Conservation (phyloP, 2,329 filamentous ascomycete species). For the Didymella exigua region DNA sequence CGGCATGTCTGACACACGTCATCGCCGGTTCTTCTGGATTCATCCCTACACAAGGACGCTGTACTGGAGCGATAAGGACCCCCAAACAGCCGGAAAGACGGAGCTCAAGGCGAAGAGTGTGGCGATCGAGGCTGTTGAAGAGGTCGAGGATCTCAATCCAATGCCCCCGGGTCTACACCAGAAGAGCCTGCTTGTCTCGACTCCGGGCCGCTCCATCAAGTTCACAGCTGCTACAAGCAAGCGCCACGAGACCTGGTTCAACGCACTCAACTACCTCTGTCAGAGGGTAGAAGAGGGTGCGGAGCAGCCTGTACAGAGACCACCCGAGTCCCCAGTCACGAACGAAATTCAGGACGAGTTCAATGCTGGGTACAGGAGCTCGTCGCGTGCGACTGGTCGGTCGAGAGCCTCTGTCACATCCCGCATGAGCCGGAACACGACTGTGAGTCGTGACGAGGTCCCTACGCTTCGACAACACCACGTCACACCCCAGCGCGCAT, state of each 20-base stretch:
- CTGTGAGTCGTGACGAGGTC: slow-evolving; percentile 47
- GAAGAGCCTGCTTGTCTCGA: slow-evolving; percentile 89
- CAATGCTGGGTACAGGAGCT: slow-evolving; percentile 66
- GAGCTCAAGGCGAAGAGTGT: slow-evolving; percentile 88
- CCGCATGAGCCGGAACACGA: slow-evolving; percentile 68
- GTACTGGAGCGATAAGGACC: slow-evolving; percentile 95
- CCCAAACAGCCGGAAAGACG: slow-evolving; percentile 74
- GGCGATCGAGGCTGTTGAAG: slow-evolving; percentile 87
- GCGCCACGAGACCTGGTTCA: slow-evolving; percentile 98
- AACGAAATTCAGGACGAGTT: slow-evolving; percentile 73
- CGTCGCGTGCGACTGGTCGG: slow-evolving; percentile 59
- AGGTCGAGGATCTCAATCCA: slow-evolving; percentile 92
- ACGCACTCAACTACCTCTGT: slow-evolving; percentile 90
- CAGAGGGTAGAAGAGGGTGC: slow-evolving; percentile 66
- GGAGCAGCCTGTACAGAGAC: slow-evolving; percentile 56
- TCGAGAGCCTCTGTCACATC: slow-evolving; percentile 72
- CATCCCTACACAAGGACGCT: slow-evolving; percentile 95
- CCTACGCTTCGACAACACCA: slow-evolving; percentile 55
- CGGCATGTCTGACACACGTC: slow-evolving; percentile 85
- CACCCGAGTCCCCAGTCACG: slow-evolving; percentile 58
- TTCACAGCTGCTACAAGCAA: slow-evolving; percentile 94
- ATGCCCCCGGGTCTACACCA: slow-evolving; percentile 92
- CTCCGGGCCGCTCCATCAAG: slow-evolving; percentile 85
- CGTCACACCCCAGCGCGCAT: slow-evolving; percentile 35
- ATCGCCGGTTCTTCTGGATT: slow-evolving; percentile 98